phyloP scores from a whole-genome alignment of 2,329 filamentous ascomycete species.

The Scytalidium lignicola region DNA sequence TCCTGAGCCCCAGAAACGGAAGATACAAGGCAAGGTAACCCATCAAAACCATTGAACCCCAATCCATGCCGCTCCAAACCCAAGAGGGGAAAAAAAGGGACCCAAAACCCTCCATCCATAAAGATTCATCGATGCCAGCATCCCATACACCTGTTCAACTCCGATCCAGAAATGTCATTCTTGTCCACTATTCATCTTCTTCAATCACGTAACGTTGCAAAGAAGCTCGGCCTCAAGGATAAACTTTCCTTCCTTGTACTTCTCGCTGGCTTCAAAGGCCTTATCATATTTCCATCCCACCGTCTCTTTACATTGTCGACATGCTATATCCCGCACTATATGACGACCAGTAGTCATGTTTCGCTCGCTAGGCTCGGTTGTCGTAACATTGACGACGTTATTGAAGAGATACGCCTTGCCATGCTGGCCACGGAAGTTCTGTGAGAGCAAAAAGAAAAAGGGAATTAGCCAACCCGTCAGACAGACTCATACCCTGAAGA shows the following conservation, averaged over 20 bases:
- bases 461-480: background rate
- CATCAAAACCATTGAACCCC: background rate
- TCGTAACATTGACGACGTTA: constrained; percentile 83
- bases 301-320: constrained; percentile 83
- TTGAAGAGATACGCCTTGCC: constrained; percentile 98
- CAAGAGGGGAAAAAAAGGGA: background rate
- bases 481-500: too few species aligned
- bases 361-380: constrained; percentile 81
- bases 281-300: constrained; percentile 99
- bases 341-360: constrained; percentile 98
- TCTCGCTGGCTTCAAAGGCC: constrained; percentile 85
- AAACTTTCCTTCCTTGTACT: constrained; percentile 98
- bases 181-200: background rate
- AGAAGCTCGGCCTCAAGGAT: constrained; percentile 91
- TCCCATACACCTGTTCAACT: background rate
- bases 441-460: constrained; percentile 6
- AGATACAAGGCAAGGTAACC: background rate
- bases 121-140: background rate
- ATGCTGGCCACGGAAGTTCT: constrained; percentile 98
- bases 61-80: background rate
- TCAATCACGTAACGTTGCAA: constrained; percentile 59
- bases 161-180: background rate
- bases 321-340: constrained; percentile 87
- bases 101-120: background rate
- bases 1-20: background rate